Evolutionary conservation across 1,284 basidiomycete genomes (phyloP), one percentile per base, ranked within the genome.

Genomic region (Wallemia hederae): DNA sequence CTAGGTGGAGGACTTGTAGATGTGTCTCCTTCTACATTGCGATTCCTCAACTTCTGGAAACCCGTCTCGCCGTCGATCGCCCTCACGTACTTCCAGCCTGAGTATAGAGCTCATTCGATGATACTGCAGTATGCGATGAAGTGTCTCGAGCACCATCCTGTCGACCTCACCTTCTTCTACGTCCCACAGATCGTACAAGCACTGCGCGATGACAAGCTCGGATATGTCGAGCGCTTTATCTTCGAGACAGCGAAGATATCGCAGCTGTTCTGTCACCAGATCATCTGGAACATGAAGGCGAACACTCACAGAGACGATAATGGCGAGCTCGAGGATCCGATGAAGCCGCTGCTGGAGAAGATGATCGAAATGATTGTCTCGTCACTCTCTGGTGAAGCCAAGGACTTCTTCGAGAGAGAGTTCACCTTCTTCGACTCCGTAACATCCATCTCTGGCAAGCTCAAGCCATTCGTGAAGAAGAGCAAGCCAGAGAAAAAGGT

Each of bases 231-330:
- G 64, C 80, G 83, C 27, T 99, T 97, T 75, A 90, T 98, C 67
- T 91, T 91, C 65, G 90, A 97, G 72, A 96, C 92, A 0, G 85
- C 91, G 14, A 92, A 90, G 72, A 89, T 98, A 63, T 97, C 91
- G 2, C 92, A 96, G 70, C 73, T 91, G 11, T 99, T 99, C 75
- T 99, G 94, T 69, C 94, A 99, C 70, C 94, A 99, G 73, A 98
- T 98, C 64, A 89, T 99, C 65, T 99, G 94, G 94, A 99, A 98
- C 71, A 98, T 98, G 94, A 94, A 94, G 68, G 94, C 94, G 2
- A 99, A 99, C 69, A 88, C 83, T 63, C 96, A 82, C 71, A 88
- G 84, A 66, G 94, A 92, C 67, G 94, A 98, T 66, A 75, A 76
- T 14, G 83, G 78, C 11, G 84, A 88, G 70, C 77, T 83, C 63